phyloP scores from a whole-genome alignment of 2,329 filamentous ascomycete genomes.

The Phialophora chinensis region DNA sequence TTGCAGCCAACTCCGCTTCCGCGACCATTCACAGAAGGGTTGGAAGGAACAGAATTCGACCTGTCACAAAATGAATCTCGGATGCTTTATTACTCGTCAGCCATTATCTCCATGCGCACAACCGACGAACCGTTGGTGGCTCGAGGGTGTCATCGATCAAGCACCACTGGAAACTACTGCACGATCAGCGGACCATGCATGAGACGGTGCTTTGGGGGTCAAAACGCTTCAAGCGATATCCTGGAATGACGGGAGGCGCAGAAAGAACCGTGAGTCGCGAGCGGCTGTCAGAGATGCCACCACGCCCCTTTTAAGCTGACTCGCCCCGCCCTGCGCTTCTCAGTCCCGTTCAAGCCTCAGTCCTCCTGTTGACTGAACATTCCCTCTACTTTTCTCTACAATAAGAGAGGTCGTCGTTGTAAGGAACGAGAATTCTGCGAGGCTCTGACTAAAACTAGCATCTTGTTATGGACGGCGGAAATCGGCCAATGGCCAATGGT shows the following conservation, averaged over 20 bases:
- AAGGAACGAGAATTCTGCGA: slow-evolving; percentile 3
- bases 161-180: slow-evolving; percentile 7
- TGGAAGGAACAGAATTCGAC: slow-evolving; percentile 1
- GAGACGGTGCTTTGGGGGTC: slow-evolving; percentile 6
- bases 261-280: slow-evolving; percentile 4
- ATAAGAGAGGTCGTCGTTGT: not conserved
- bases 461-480: slow-evolving; percentile 6
- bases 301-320: slow-evolving; percentile 11
- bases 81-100: slow-evolving; percentile 19
- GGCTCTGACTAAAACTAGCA: slow-evolving; percentile 6
- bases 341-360: slow-evolving; percentile 3
- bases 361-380: not conserved
- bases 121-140: not conserved
- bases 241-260: slow-evolving; percentile 14
- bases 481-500: slow-evolving; percentile 24
- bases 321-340: slow-evolving; percentile 11
- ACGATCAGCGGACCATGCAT: slow-evolving; percentile 3
- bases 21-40: slow-evolving; percentile 15
- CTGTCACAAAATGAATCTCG: slow-evolving; percentile 9
- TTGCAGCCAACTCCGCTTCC: slow-evolving; percentile 19
- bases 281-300: slow-evolving; percentile 15
- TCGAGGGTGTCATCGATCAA: slow-evolving; percentile 13
- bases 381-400: not conserved
- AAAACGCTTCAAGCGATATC: slow-evolving; percentile 1
- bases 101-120: not conserved